These are phyloP conservation scores for Canavalia ensiformis DNA, from an alignment of 306 rosid species.

Conservation along the genomic window DNA sequence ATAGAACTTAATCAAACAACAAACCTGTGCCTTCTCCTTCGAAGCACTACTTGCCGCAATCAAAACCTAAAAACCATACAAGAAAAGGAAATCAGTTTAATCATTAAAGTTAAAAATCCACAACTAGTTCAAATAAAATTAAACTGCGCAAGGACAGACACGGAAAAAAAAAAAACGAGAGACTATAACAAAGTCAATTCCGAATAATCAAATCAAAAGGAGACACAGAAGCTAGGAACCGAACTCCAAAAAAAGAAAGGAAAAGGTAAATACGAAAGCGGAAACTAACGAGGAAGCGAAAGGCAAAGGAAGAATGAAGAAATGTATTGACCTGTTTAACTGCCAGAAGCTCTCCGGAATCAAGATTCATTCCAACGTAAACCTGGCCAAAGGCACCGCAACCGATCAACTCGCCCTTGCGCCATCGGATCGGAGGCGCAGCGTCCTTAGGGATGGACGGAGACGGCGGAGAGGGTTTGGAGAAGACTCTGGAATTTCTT, in stretches of 20 bases:
- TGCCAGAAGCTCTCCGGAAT: slow-evolving; percentile 98
- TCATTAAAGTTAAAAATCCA: slow-evolving; percentile 16
- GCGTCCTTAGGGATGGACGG: slow-evolving; percentile 59
- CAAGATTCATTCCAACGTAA: slow-evolving; percentile 99
- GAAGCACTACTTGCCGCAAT: slow-evolving; percentile 83
- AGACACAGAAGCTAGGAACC: slow-evolving; percentile 30
- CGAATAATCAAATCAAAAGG: slow-evolving; percentile 25
- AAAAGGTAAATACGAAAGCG: not conserved
- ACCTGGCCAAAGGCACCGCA: slow-evolving; percentile 99
- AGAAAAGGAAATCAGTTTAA: slow-evolving; percentile 40
- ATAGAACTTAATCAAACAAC: slow-evolving; percentile 35
- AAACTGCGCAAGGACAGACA: not conserved
- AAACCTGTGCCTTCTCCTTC: slow-evolving; percentile 96
- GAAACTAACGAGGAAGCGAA: not conserved
- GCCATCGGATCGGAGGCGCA: slow-evolving; percentile 91
- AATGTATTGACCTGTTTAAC: slow-evolving; percentile 80
- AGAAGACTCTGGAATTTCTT: slow-evolving; percentile 88
- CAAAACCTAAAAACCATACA: slow-evolving; percentile 71
- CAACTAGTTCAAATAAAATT: not conserved
- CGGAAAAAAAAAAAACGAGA: not conserved
- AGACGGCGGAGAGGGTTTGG: slow-evolving; percentile 64
- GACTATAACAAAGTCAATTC: not conserved
- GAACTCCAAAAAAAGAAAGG: not conserved
- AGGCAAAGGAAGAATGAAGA: not conserved
- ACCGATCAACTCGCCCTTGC: slow-evolving; percentile 97